Percentiles rank a stretch among this genome's conserved stretches.
These are phyloP conservation scores for Plasmopara halstedii DNA, from an alignment of 352 stramenopile species.

Conservation along the genomic window DNA sequence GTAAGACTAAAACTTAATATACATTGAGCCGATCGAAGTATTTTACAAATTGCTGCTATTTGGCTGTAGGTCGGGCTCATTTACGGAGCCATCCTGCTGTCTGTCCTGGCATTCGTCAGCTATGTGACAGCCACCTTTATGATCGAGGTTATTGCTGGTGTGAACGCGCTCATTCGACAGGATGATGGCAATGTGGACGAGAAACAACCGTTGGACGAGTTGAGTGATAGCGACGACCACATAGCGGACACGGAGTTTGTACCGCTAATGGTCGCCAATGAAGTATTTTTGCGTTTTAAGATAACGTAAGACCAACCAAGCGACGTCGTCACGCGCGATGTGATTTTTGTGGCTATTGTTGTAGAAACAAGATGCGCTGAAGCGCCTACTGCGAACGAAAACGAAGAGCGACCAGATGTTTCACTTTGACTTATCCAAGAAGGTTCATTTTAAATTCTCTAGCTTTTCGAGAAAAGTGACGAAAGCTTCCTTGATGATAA, in stretches of 20 bases:
- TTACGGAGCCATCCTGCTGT: conserved; percentile 58
- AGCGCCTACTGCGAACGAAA: conserved; percentile 39
- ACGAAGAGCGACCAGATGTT: conserved; percentile 23
- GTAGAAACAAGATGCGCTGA: conserved; percentile 49
- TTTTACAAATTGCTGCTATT: not conserved
- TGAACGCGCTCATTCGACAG: conserved; percentile 57
- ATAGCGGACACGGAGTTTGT: conserved; percentile 63
- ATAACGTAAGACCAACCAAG: conserved; percentile 5
- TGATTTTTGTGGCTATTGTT: conserved; percentile 11
- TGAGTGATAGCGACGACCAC: conserved; percentile 27
- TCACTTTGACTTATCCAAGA: conserved; percentile 71
- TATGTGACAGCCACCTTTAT: conserved; percentile 85
- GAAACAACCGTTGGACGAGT: conserved; percentile 20
- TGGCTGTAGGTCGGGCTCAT: conserved; percentile 50
- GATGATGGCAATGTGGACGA: conserved; percentile 14
- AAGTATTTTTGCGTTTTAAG: conserved; percentile 39
- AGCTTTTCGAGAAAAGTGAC: not conserved
- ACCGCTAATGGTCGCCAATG: conserved; percentile 62
- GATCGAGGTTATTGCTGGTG: conserved; percentile 73
- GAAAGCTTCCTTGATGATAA: no score
- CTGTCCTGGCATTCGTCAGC: conserved; percentile 52
- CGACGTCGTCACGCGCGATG: conserved; percentile 18
- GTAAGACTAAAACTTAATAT: conserved; percentile 14
- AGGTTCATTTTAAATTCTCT: conserved; percentile 23
- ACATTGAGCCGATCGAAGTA: not conserved